Evolutionary conservation across 495 filamentous ascomycete species (phyloP).

Genomic region (Penicillium turbatum): DNA sequence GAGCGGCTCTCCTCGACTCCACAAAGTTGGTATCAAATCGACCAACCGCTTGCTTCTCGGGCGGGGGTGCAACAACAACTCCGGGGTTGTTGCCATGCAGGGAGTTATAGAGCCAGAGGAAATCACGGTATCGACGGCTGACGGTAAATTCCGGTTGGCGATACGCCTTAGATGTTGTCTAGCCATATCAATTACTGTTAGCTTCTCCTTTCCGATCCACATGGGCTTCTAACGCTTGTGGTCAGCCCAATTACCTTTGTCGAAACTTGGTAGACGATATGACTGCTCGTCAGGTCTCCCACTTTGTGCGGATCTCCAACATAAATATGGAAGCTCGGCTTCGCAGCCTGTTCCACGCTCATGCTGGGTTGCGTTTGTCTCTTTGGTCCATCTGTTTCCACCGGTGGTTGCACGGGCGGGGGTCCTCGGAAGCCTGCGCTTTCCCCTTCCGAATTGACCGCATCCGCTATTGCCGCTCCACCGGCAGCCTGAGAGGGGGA

Average conservation of each 20-base stretch:
- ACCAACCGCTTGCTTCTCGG: conserved; percentile 96
- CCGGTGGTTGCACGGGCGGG: conserved; percentile 69
- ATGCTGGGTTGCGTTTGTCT: conserved; percentile 74
- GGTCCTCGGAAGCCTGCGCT: conserved; percentile 60
- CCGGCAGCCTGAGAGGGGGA: conserved; percentile 47
- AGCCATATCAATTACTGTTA: conserved; percentile 13
- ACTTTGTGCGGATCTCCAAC: conserved; percentile 98
- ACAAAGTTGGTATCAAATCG: conserved; percentile 97
- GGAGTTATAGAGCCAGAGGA: conserved; percentile 93
- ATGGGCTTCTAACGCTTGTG: neutral
- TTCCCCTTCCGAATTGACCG: conserved; percentile 60
- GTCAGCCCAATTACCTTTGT: conserved; percentile 64
- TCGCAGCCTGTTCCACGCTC: conserved; percentile 82
- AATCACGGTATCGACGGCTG: conserved; percentile 89
- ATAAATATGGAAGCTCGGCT: conserved; percentile 84
- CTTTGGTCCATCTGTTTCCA: conserved; percentile 39
- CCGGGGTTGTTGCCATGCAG: conserved; percentile 93
- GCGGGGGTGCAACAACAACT: conserved; percentile 90
- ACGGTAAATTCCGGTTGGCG: conserved; percentile 86
- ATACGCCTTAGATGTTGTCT: conserved; percentile 96
- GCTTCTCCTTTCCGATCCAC: neutral
- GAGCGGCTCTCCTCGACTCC: conserved; percentile 79
- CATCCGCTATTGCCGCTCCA: conserved; percentile 53
- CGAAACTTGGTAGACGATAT: conserved; percentile 93
- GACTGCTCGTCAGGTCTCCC: conserved; percentile 90